Base-by-base conservation (phyloP, 176 grass and related monocot species). In the Ananas comosus region DNA sequence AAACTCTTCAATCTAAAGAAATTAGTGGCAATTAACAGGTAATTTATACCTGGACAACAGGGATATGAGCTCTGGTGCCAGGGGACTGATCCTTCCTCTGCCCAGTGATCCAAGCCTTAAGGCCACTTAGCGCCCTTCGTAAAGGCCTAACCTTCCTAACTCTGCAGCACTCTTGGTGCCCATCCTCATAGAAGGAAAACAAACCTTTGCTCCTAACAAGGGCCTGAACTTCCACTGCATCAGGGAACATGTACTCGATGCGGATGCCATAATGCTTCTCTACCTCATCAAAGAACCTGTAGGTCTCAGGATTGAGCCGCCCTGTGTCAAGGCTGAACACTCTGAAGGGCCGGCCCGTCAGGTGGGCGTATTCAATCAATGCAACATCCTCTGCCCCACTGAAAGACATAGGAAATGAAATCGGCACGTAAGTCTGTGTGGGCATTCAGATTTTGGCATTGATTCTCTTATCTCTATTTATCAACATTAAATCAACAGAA, bases 231-330 rank as follows among this genome's bases (percentile, higher is more conserved):
- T 97, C 94, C 18, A 67, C 47, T 7, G 94, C 17, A 33, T 97
- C 94, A 3, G 94, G 94, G 70, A 97, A 97, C 84, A 83, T 97
- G 86, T 97, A 97, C 82, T 97, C 94, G 58, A 97, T 97, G 72
- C 13, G 84, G 80, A 97, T 97, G 74, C 65, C 74, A 59, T 93
- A 97, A 74, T 78, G 86, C 74, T 97, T 97, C 82, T 93, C 94
- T 57, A 97, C 89, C 58, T 86, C 71, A 70, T 93, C 94, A n/a
- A 93, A 90, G 4, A 90, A 59, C 68, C 79, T 74, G 80, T 99
- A 99, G 18, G 94, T 93, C 80, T 99, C 89, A 6, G 89, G 89
- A 84, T 97, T 92, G 42, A 97, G 78, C 1, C 93, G 69, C 0
- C 93, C 93, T 0, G 93, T 97, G 77, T 97, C 93, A 0, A 97